Percentiles rank a stretch among this genome's conserved stretches.
phyloP scores from a whole-genome alignment of 2,329 filamentous ascomycete genomes.

The Colletotrichum karsti region DNA sequence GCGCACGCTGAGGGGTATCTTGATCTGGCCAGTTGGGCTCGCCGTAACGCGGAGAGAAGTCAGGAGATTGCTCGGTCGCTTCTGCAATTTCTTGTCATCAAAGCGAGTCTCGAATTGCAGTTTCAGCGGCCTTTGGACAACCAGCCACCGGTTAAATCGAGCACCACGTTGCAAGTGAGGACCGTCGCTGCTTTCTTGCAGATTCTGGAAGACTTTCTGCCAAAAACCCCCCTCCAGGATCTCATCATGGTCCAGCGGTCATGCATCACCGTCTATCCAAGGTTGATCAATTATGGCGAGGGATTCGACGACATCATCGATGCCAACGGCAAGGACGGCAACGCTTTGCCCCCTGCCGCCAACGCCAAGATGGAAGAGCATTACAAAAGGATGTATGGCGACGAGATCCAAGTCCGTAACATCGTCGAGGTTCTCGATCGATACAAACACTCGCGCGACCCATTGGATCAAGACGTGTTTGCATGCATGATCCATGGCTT shows the following conservation, averaged over 20 bases:
- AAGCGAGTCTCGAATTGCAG: slow-evolving; percentile 81
- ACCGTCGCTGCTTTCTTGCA: slow-evolving; percentile 84
- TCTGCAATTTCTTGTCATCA: slow-evolving; percentile 83
- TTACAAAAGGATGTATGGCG: slow-evolving; percentile 97
- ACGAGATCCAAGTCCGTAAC: slow-evolving; percentile 84
- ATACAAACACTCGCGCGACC: slow-evolving; percentile 88
- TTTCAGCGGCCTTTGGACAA: slow-evolving; percentile 76
- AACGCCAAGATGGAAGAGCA: slow-evolving; percentile 96
- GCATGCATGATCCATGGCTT: slow-evolving; percentile 98
- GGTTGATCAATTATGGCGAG: slow-evolving; percentile 95
- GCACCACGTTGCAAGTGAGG: slow-evolving; percentile 82
- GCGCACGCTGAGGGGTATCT: slow-evolving; percentile 84
- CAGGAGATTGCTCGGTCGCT: slow-evolving; percentile 76
- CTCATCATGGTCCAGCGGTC: slow-evolving; percentile 84
- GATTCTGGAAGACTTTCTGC: slow-evolving; percentile 77
- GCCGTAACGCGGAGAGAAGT: slow-evolving; percentile 72
- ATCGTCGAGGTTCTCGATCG: slow-evolving; percentile 85
- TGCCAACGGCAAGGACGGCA: slow-evolving; percentile 81
- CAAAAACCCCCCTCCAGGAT: slow-evolving; percentile 68
- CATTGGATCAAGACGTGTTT: slow-evolving; percentile 91
- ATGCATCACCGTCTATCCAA: slow-evolving; percentile 91
- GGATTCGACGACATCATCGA: slow-evolving; percentile 93
- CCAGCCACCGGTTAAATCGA: slow-evolving; percentile 64
- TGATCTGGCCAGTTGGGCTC: slow-evolving; percentile 83
- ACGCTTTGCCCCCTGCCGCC: slow-evolving; percentile 79